A percentile compares a stretch with the other conserved stretches of the same genome.
Conservation (phyloP, 108 stramenopile species). For the Schizochytrium sp. region DNA sequence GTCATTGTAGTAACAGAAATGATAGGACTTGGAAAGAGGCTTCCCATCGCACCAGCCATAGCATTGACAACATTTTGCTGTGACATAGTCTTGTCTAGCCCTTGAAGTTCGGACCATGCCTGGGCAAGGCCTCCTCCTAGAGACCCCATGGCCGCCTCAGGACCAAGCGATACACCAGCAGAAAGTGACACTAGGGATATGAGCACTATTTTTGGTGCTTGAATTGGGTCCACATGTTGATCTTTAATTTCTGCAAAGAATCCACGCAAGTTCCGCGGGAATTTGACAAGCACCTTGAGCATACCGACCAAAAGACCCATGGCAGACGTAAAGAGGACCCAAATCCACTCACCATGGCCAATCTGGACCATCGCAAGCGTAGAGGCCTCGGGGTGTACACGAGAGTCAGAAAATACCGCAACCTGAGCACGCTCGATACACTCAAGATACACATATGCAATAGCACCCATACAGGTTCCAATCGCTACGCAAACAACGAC, state of each 20-base stretch:
- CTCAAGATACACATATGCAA: neutral
- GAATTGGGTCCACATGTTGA: slow-evolving; percentile 22
- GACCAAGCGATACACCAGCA: neutral
- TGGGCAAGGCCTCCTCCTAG: slow-evolving; percentile 40
- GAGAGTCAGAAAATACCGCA: neutral
- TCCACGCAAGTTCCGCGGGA: slow-evolving; percentile 15
- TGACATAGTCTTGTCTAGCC: neutral
- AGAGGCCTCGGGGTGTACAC: neutral
- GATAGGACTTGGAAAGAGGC: slow-evolving; percentile 15
- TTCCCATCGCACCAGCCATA: slow-evolving; percentile 37
- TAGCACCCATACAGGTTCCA: slow-evolving; percentile 26
- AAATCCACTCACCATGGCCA: slow-evolving; percentile 1
- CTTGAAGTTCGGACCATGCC: slow-evolving; percentile 31
- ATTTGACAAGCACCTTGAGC: neutral
- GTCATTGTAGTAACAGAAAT: slow-evolving; percentile 41
- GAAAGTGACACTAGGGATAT: neutral
- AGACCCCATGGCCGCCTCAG: slow-evolving; percentile 56
- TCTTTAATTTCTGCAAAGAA: slow-evolving; percentile 6
- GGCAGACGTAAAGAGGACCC: neutral
- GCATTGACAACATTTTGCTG: slow-evolving; percentile 52
- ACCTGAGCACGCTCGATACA: slow-evolving; percentile 37
- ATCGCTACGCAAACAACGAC: neutral
- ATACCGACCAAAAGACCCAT: slow-evolving; percentile 16
- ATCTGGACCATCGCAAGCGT: neutral
- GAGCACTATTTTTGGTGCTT: slow-evolving; percentile 29